These are phyloP conservation scores for Colletotrichum shisoi DNA, from an alignment of 2,329 filamentous ascomycete genomes.

Conservation along the genomic window DNA sequence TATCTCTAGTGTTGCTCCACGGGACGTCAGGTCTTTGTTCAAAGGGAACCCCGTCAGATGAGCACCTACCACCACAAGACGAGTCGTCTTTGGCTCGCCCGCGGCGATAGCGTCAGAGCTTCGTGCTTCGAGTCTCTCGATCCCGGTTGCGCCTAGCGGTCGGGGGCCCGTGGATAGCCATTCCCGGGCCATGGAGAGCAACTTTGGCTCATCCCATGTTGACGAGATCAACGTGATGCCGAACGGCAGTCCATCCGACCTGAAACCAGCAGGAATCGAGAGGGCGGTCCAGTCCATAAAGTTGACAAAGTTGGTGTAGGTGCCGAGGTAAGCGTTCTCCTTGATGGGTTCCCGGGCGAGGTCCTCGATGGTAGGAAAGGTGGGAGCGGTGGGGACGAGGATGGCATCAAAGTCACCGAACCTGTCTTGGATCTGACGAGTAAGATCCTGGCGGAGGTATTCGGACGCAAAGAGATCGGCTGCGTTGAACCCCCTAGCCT, in stretches of 20 bases:
- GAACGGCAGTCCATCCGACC: constrained; percentile 50
- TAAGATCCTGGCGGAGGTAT: constrained; percentile 51
- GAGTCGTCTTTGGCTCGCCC: constrained; percentile 24
- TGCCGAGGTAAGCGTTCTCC: constrained; percentile 62
- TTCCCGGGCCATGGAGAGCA: constrained; percentile 45
- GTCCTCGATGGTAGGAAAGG: constrained; percentile 59
- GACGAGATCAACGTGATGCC: constrained; percentile 51
- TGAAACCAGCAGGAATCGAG: constrained; percentile 60
- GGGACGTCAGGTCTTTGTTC: constrained; percentile 47
- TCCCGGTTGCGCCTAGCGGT: constrained; percentile 45
- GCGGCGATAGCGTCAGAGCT: constrained; percentile 38
- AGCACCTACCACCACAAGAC: constrained; percentile 48
- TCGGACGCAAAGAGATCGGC: constrained; percentile 56
- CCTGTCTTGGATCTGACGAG: constrained; percentile 51
- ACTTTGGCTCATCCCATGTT: constrained; percentile 48
- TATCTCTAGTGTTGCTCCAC: constrained; percentile 43
- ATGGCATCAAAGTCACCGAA: constrained; percentile 58
- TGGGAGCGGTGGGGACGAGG: constrained; percentile 65
- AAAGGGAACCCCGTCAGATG: constrained; percentile 49
- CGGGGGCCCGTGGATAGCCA: constrained; percentile 43
- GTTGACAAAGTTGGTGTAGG: constrained; percentile 68
- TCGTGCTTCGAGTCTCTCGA: constrained; percentile 30
- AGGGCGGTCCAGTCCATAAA: constrained; percentile 65
- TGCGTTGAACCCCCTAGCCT: constrained; percentile 53
- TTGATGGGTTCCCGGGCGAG: constrained; percentile 60